Percentiles rank a stretch among this genome's conserved stretches.
Conservation (phyloP, 352 stramenopile species). For the Phytopythium litorale region DNA sequence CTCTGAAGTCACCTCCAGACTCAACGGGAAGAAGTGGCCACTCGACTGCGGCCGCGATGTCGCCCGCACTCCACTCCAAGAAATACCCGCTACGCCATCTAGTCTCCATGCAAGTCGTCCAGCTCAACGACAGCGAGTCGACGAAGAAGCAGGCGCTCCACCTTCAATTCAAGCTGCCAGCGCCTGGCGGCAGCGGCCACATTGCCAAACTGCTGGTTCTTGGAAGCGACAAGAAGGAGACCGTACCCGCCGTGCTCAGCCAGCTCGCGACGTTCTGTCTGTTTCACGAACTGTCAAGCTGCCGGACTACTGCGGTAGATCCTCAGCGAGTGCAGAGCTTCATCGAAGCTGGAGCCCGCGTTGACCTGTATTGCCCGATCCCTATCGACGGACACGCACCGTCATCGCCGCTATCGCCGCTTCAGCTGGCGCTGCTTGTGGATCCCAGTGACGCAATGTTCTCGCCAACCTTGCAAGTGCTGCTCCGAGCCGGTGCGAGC, state of each 20-base stretch:
- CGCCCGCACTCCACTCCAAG: constrained; percentile 13
- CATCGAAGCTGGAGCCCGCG: constrained; percentile 41
- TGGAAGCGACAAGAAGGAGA: constrained; percentile 31
- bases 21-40: neutral
- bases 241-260: constrained; percentile 29
- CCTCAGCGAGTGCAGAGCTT: constrained; percentile 34
- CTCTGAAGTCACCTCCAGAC: neutral
- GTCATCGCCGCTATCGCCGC: constrained; percentile 25
- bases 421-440: constrained; percentile 52
- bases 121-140: constrained; percentile 44
- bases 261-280: constrained; percentile 59
- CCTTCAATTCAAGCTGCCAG: constrained; percentile 47
- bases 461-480: constrained; percentile 27
- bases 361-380: constrained; percentile 43
- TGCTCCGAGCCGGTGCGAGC: constrained; percentile 42
- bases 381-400: constrained; percentile 14
- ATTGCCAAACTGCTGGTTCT: constrained; percentile 53
- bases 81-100: constrained; percentile 44
- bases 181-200: constrained; percentile 20
- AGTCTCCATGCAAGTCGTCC: constrained; percentile 43
- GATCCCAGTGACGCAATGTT: constrained; percentile 26
- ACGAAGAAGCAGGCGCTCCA: constrained; percentile 41
- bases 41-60: neutral
- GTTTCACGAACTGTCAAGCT: constrained; percentile 31
- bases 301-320: constrained; percentile 19